phyloP scores from a whole-genome alignment of 345 rosid genomes.

The Arabidopsis arenosa region DNA sequence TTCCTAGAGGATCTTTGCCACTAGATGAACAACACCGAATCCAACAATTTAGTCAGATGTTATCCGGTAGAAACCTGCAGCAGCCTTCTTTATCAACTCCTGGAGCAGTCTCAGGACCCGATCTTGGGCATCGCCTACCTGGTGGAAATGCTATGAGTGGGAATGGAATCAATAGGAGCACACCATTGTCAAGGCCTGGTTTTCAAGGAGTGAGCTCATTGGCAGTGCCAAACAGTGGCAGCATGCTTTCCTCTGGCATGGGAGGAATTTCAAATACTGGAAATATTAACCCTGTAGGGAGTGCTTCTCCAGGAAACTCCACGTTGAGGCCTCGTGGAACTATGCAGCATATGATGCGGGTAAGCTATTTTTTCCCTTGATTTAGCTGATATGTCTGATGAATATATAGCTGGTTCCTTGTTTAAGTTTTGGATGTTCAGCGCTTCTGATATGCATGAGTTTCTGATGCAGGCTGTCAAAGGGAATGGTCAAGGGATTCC shows the following conservation, averaged over 20 bases:
- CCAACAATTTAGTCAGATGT: conserved; percentile 71
- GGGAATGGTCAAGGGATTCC: conserved; percentile 64
- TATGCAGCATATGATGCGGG: conserved; percentile 70
- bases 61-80: conserved; percentile 66
- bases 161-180: conserved; percentile 62
- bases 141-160: conserved; percentile 70
- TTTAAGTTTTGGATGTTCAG: conserved; percentile 10
- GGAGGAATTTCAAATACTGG: conserved; percentile 65
- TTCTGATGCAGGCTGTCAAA: conserved; percentile 70
- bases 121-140: conserved; percentile 60
- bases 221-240: conserved; percentile 61
- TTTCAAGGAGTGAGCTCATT: conserved; percentile 71
- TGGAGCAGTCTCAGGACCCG: conserved; percentile 68
- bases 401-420: not conserved
- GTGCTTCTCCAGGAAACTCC: conserved; percentile 70
- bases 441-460: conserved; percentile 51
- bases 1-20: conserved; percentile 69
- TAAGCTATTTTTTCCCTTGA: conserved; percentile 39
- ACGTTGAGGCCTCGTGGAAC: conserved; percentile 71
- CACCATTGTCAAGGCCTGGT: conserved; percentile 76
- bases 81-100: conserved; percentile 69
- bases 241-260: conserved; percentile 64
- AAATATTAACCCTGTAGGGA: conserved; percentile 62
- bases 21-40: conserved; percentile 77
- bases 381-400: conserved; percentile 13